These are phyloP conservation scores for Cryphonectria radicalis DNA, from an alignment of 2,329 filamentous ascomycete species.

Conservation along the genomic window DNA sequence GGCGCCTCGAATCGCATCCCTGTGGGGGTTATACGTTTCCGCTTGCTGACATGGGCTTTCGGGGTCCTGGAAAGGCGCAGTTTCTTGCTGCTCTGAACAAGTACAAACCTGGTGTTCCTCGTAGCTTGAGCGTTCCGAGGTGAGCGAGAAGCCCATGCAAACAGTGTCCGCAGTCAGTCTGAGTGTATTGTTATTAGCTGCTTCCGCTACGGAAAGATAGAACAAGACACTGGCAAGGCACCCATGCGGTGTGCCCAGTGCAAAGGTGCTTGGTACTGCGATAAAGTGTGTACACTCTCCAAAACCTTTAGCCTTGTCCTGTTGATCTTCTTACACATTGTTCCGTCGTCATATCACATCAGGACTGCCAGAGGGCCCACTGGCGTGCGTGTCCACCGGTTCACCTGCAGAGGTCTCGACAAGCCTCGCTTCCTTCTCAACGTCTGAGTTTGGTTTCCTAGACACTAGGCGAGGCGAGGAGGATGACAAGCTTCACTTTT, in stretches of 20 bases:
- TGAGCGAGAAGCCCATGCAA: not conserved
- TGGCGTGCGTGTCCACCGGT: constrained; percentile 26
- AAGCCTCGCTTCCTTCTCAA: constrained; percentile 4
- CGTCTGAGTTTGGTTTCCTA: not conserved
- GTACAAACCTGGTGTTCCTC: constrained; percentile 31
- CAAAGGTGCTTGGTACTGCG: constrained; percentile 30
- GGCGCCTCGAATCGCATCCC: constrained; percentile 24
- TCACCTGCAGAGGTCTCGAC: constrained; percentile 10
- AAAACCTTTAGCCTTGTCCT: not conserved
- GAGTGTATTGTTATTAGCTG: constrained; percentile 28
- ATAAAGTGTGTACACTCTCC: constrained; percentile 23
- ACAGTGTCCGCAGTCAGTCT: not conserved
- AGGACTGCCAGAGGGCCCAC: constrained; percentile 31
- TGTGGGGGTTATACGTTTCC: constrained; percentile 1
- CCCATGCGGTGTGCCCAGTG: constrained; percentile 28
- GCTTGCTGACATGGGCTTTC: constrained; percentile 28
- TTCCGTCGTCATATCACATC: not conserved
- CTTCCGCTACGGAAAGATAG: constrained; percentile 33
- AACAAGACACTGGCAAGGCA: constrained; percentile 25
- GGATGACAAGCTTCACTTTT: not conserved
- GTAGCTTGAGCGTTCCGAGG: constrained; percentile 31
- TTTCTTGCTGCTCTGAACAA: constrained; percentile 33
- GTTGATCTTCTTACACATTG: not conserved
- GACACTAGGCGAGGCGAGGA: not conserved
- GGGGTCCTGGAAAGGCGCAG: constrained; percentile 30